Evolutionary conservation across 2,329 filamentous ascomycete genomes (phyloP).

Genomic region (Alternaria sp.): DNA sequence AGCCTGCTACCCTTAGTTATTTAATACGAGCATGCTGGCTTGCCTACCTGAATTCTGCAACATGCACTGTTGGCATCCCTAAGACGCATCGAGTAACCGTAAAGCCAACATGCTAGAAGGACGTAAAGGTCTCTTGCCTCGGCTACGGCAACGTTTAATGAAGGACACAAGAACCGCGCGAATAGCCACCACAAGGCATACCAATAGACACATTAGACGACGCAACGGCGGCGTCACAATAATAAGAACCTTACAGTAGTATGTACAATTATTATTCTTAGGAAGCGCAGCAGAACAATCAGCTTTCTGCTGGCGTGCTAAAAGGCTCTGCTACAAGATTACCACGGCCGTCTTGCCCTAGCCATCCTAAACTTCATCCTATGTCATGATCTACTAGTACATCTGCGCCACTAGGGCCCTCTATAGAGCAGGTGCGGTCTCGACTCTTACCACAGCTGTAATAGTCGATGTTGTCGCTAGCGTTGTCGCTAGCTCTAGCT

Average conservation of each 20-base stretch:
- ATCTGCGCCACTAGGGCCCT: constrained; percentile 1
- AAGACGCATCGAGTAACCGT: neutral
- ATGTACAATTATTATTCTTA: neutral
- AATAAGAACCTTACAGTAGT: neutral
- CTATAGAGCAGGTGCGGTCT: neutral
- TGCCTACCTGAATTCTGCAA: neutral
- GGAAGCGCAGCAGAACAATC: constrained; percentile 2
- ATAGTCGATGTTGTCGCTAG: neutral
- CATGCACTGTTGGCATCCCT: neutral
- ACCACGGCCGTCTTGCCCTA: neutral
- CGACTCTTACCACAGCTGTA: neutral
- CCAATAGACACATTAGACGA: neutral
- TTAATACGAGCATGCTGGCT: neutral
- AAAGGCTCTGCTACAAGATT: constrained; percentile 1
- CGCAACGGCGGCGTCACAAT: constrained; percentile 1
- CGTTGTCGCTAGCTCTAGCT: neutral
- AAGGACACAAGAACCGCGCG: constrained; percentile 1
- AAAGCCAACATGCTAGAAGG: neutral
- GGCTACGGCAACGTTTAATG: neutral
- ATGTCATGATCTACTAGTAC: neutral
- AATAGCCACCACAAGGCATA: constrained; percentile 3
- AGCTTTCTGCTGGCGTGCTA: neutral
- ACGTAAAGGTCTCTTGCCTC: neutral
- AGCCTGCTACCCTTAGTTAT: neutral
- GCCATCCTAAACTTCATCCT: neutral